Evolutionary conservation across 495 filamentous ascomycete species (phyloP).

Genomic region (Platismatia glauca): DNA sequence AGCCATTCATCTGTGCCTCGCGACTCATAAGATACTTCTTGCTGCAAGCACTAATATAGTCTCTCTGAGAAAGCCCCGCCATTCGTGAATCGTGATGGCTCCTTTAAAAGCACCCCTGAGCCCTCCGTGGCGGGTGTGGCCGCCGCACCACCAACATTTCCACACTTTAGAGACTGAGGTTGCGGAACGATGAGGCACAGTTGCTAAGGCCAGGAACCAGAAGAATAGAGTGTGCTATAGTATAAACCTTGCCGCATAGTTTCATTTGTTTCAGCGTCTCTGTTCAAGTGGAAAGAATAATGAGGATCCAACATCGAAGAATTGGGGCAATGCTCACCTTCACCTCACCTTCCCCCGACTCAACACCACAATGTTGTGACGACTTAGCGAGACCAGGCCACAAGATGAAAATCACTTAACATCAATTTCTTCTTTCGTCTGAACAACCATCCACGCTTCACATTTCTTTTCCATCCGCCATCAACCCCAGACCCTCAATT

Average conservation of each 20-base stretch:
- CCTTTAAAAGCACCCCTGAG: no score
- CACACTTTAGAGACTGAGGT: not conserved
- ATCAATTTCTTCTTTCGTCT: not conserved
- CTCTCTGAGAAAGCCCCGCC: not conserved
- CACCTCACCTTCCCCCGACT: no score
- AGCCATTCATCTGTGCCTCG: not conserved
- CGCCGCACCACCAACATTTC: not conserved
- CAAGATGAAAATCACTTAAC: not conserved
- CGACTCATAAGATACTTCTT: not conserved
- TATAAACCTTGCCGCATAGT: not conserved
- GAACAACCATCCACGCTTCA: not conserved
- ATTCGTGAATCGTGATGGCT: no score
- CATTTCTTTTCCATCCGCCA: not conserved
- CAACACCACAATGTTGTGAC: not conserved
- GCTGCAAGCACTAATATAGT: not conserved
- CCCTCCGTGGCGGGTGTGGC: not conserved
- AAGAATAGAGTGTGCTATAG: not conserved
- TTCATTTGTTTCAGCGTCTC: not conserved
- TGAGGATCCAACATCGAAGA: not conserved
- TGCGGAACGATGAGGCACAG: not conserved
- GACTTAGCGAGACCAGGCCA: not conserved
- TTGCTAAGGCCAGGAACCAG: not conserved
- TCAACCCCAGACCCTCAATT: not conserved
- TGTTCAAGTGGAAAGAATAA: not conserved
- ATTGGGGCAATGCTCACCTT: not conserved